Evolutionary conservation across 2,329 filamentous ascomycete species (phyloP).

Genomic region (Colletotrichum destructivum): DNA sequence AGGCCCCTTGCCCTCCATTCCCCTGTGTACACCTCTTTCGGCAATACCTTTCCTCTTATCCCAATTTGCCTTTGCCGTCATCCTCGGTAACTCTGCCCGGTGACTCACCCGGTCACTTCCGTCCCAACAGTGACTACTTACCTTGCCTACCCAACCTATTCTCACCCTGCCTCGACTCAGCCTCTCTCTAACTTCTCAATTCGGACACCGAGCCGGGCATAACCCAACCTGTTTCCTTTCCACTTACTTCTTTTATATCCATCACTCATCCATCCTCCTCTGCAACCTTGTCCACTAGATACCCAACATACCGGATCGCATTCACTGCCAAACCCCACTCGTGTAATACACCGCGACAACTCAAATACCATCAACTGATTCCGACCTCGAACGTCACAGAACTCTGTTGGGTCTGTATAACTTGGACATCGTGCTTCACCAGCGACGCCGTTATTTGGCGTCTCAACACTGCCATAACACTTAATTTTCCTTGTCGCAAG

Average conservation of each 20-base stretch:
- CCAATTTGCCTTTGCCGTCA: background rate
- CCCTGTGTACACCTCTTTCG: background rate
- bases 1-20: background rate
- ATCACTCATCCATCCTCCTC: background rate
- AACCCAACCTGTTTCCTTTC: background rate
- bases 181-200: background rate
- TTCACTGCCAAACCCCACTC: background rate
- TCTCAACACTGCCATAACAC: background rate
- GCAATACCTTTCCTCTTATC: background rate
- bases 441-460: background rate
- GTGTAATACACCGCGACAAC: too few relatives aligned
- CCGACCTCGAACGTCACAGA: background rate
- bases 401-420: background rate
- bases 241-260: background rate
- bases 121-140: slow-evolving; percentile 17
- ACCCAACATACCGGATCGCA: background rate
- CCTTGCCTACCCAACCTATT: too few relatives aligned
- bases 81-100: slow-evolving; percentile 20
- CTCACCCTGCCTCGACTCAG: background rate
- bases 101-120: slow-evolving; percentile 39
- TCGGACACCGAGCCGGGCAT: slow-evolving; percentile 27
- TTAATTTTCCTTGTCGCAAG: background rate
- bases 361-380: background rate
- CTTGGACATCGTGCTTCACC: background rate
- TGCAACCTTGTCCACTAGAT: background rate